A percentile compares a stretch with the other conserved stretches of the same genome.
phyloP scores from a whole-genome alignment of 2,329 filamentous ascomycete genomes.

The Pseudodiploospora longispora region DNA sequence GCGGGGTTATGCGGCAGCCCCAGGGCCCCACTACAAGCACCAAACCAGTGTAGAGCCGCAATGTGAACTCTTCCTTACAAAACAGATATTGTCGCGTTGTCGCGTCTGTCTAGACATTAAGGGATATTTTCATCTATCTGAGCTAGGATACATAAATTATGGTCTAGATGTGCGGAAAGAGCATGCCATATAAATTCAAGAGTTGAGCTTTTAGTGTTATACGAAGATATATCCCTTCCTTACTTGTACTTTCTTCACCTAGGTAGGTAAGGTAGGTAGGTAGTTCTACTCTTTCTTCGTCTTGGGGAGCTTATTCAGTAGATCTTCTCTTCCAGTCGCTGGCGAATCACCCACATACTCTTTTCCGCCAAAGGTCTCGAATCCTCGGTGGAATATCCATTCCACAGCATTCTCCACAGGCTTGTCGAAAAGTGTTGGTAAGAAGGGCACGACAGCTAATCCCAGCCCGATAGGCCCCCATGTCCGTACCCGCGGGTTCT shows the following conservation, averaged over 20 bases:
- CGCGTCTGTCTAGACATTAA: too few species aligned
- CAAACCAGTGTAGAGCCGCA: too few species aligned
- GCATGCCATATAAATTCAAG: background rate
- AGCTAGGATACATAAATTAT: too few species aligned
- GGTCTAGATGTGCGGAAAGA: too few species aligned
- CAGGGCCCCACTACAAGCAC: too few species aligned
- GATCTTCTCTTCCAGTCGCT: constrained; percentile 40
- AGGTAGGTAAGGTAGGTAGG: too few species aligned
- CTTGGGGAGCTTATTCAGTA: constrained; percentile 34
- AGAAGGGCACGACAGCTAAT: constrained; percentile 67
- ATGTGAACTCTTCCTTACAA: too few species aligned
- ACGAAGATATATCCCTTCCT: background rate
- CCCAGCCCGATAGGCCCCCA: constrained; percentile 89
- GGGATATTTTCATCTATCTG: too few species aligned
- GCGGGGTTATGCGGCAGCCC: too few species aligned
- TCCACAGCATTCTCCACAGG: constrained; percentile 90
- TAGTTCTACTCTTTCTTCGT: constrained; percentile 33
- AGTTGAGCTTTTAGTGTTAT: background rate
- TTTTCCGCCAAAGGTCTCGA: constrained; percentile 62
- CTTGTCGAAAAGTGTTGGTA: constrained; percentile 81
- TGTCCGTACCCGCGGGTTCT: constrained; percentile 67
- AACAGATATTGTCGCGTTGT: too few species aligned
- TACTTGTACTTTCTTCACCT: too few species aligned
- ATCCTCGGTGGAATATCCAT: constrained; percentile 78
- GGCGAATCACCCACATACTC: constrained; percentile 48